phyloP scores from a whole-genome alignment of 116 monocot genomes.

The Cymodocea nodosa region DNA sequence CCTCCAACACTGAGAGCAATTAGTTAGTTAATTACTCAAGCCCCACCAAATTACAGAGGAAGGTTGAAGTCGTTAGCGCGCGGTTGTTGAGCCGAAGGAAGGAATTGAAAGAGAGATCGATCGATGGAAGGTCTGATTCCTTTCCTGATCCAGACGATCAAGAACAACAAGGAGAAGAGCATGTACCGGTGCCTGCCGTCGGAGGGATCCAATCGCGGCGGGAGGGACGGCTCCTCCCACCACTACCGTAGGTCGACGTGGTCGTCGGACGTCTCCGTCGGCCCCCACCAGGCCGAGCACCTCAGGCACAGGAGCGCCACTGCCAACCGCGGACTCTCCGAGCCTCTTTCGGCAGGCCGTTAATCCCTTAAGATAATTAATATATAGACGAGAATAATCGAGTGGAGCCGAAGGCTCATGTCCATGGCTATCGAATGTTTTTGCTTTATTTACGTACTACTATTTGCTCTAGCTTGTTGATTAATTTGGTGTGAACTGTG shows the following conservation, averaged over 20 bases:
- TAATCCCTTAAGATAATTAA: too few relatives aligned
- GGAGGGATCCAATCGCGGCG: slow-evolving; percentile 8
- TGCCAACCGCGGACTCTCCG: background rate
- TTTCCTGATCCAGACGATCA: slow-evolving; percentile 50
- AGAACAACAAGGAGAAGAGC: slow-evolving; percentile 27
- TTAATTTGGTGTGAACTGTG: too few relatives aligned
- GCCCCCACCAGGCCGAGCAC: background rate
- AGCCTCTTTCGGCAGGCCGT: background rate
- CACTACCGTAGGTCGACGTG: slow-evolving; percentile 3
- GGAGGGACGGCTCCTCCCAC: slow-evolving; percentile 1
- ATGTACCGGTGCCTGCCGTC: slow-evolving; percentile 22
- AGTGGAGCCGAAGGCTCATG: too few relatives aligned
- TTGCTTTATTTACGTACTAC: too few relatives aligned
- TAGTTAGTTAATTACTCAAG: too few relatives aligned
- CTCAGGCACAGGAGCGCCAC: background rate
- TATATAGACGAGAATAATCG: too few relatives aligned
- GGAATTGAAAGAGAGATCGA: slow-evolving; percentile 2
- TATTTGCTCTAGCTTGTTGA: too few relatives aligned
- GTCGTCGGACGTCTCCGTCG: slow-evolving; percentile 6
- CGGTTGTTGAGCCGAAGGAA: background rate
- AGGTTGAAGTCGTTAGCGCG: too few relatives aligned
- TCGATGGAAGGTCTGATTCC: slow-evolving; percentile 78
- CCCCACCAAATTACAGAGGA: too few relatives aligned
- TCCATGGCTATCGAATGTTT: too few relatives aligned
- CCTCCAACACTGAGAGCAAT: background rate